A percentile compares a stretch with the other conserved stretches of the same genome.
Evolutionary conservation across 305 asterid species (phyloP).

Genomic region (Fraxinus angustifolia): DNA sequence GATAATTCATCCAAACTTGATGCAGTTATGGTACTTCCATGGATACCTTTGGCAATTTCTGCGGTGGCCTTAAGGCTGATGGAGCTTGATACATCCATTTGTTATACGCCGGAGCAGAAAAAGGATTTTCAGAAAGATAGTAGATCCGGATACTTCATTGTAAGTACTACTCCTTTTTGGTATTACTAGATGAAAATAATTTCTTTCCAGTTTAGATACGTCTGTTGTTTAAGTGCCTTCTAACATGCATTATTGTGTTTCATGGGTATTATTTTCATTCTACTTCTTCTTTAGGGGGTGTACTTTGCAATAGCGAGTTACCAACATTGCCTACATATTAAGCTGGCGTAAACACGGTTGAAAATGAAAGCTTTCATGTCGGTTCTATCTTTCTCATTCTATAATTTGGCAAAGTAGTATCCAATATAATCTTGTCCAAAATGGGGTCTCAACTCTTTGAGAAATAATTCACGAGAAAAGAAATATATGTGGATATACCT

Average conservation of each 20-base stretch:
- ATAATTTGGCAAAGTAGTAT: not conserved
- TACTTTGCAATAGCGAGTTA: not conserved
- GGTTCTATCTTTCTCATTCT: not conserved
- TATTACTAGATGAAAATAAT: not conserved
- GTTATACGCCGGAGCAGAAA: conserved; percentile 44
- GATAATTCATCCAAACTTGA: conserved; percentile 31
- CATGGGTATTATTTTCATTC: not conserved
- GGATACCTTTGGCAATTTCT: conserved; percentile 71
- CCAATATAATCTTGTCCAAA: not conserved
- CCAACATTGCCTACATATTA: not conserved
- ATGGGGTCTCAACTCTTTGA: not conserved
- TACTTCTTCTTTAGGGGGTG: not conserved
- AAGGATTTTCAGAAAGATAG: conserved; percentile 37
- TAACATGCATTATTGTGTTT: not conserved
- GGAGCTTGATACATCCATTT: conserved; percentile 68
- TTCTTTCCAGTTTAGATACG: not conserved
- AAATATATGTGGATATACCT: not conserved
- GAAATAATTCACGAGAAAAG: not conserved
- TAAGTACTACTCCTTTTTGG: conserved; percentile 30
- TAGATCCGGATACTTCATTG: conserved; percentile 37
- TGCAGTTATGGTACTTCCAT: conserved; percentile 52
- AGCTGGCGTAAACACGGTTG: not conserved
- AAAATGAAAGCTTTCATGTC: not conserved
- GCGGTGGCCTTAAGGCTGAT: conserved; percentile 73
- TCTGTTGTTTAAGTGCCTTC: not conserved